Evolutionary conservation across 2,329 filamentous ascomycete species (phyloP).

Genomic region (Penicillium sumatraense): DNA sequence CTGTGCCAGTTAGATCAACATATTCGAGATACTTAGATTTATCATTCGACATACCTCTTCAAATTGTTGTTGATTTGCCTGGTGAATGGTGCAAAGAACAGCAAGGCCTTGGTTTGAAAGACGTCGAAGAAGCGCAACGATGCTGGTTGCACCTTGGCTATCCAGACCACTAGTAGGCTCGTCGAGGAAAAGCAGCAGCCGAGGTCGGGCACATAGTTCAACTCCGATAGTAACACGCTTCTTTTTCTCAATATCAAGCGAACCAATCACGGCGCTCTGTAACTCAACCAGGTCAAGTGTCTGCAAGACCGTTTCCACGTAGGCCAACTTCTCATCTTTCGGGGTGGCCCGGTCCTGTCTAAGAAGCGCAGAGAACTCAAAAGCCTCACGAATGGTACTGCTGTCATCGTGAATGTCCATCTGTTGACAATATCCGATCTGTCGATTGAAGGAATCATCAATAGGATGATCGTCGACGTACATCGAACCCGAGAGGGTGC

Average conservation of each 20-base stretch:
- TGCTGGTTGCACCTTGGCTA: conserved; percentile 66
- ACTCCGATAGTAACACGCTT: conserved; percentile 73
- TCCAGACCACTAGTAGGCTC: conserved; percentile 70
- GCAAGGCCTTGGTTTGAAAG: conserved; percentile 65
- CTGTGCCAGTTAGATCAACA: conserved; percentile 45
- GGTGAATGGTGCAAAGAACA: conserved; percentile 72
- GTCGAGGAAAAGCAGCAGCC: conserved; percentile 68
- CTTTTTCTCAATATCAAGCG: conserved; percentile 66
- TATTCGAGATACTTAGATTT: not conserved
- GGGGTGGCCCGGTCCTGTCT: conserved; percentile 58
- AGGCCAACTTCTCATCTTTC: conserved; percentile 62
- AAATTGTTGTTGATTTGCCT: conserved; percentile 67
- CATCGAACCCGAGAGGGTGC: conserved; percentile 64
- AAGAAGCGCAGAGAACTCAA: conserved; percentile 67
- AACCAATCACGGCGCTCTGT: conserved; percentile 65
- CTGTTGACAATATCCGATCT: conserved; percentile 71
- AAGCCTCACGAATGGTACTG: conserved; percentile 66
- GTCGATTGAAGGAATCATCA: conserved; percentile 63
- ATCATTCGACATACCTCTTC: conserved; percentile 33
- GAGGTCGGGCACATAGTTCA: conserved; percentile 68
- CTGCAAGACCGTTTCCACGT: conserved; percentile 65
- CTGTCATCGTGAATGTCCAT: conserved; percentile 70
- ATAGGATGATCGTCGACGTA: conserved; percentile 65
- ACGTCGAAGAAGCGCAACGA: conserved; percentile 67
- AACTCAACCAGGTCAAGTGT: conserved; percentile 64